These are phyloP conservation scores for Ephemerocybe angulata DNA, from an alignment of 768 basidiomycete species.

Conservation along the genomic window DNA sequence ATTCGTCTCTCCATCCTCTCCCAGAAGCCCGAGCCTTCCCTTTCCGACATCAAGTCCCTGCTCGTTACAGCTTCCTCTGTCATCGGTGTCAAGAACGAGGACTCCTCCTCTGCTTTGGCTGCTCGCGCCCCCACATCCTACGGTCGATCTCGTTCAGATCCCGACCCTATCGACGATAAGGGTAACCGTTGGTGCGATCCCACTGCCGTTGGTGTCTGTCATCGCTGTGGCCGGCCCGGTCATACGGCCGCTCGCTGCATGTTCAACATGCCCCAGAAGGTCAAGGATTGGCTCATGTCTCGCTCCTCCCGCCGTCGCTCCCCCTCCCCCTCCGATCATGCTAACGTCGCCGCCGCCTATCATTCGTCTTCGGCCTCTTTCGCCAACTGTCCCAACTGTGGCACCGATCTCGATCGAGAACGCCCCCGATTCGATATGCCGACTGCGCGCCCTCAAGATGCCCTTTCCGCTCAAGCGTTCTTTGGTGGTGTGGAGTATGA, in stretches of 20 bases:
- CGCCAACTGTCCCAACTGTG: background rate
- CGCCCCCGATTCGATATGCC: background rate
- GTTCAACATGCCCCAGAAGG: slow-evolving; percentile 13
- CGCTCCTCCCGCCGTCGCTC: background rate
- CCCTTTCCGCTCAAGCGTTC: background rate
- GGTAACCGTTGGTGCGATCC: slow-evolving; percentile 13
- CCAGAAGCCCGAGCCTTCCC: slow-evolving; percentile 5
- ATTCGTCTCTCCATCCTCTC: slow-evolving; percentile 14
- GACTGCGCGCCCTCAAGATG: too few species aligned
- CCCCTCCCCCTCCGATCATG: background rate
- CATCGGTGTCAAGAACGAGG: background rate
- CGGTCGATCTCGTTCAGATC: background rate
- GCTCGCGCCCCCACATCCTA: background rate
- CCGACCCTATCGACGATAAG: slow-evolving; percentile 5
- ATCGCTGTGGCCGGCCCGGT: slow-evolving; percentile 11
- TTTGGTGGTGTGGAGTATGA: background rate
- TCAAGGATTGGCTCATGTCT: slow-evolving; percentile 13
- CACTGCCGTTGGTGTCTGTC: slow-evolving; percentile 9
- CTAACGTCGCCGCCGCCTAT: background rate
- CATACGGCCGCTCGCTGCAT: slow-evolving; percentile 14
- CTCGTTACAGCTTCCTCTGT: slow-evolving; percentile 8
- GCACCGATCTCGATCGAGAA: background rate
- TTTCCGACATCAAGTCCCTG: slow-evolving; percentile 9
- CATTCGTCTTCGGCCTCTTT: background rate
- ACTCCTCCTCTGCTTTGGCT: background rate